These are phyloP conservation scores for Fraxinus dipetala DNA, from an alignment of 305 asterid species.

Conservation along the genomic window DNA sequence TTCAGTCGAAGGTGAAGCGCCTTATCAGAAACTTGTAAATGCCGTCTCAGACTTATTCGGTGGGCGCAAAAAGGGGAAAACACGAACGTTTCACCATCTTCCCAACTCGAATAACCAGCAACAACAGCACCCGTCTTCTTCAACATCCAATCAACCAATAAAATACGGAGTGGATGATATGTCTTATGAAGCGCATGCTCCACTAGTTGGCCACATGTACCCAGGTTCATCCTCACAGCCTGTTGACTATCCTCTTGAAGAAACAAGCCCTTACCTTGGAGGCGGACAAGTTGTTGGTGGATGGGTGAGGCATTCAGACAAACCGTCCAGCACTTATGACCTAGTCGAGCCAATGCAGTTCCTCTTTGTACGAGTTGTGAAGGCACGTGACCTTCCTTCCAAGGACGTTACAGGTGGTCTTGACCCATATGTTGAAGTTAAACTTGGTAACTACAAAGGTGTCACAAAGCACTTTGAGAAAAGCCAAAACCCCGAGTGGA, in stretches of 20 bases:
- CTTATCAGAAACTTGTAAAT: conserved; percentile 29
- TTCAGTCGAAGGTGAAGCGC: conserved; percentile 33
- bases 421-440: conserved; percentile 88
- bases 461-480: conserved; percentile 76
- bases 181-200: conserved; percentile 49
- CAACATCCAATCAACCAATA: conserved; percentile 32
- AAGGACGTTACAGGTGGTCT: conserved; percentile 70
- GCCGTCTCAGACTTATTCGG: conserved; percentile 20
- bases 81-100: conserved; percentile 48
- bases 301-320: conserved; percentile 52
- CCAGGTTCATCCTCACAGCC: conserved; percentile 53
- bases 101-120: conserved; percentile 41
- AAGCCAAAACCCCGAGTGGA: conserved; percentile 75
- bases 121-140: conserved; percentile 28
- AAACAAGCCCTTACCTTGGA: conserved; percentile 86
- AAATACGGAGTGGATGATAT: conserved; percentile 42
- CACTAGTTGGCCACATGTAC: conserved; percentile 39
- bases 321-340: conserved; percentile 60
- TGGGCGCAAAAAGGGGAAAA: conserved; percentile 43
- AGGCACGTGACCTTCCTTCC: conserved; percentile 75
- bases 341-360: conserved; percentile 95
- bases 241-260: conserved; percentile 63
- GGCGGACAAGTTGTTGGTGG: conserved; percentile 77
- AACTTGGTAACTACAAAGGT: conserved; percentile 89
- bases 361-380: conserved; percentile 80